Percentiles rank a stretch among this genome's conserved stretches.
Conservation (phyloP, 768 basidiomycete species). For the Clavulina sp. region DNA sequence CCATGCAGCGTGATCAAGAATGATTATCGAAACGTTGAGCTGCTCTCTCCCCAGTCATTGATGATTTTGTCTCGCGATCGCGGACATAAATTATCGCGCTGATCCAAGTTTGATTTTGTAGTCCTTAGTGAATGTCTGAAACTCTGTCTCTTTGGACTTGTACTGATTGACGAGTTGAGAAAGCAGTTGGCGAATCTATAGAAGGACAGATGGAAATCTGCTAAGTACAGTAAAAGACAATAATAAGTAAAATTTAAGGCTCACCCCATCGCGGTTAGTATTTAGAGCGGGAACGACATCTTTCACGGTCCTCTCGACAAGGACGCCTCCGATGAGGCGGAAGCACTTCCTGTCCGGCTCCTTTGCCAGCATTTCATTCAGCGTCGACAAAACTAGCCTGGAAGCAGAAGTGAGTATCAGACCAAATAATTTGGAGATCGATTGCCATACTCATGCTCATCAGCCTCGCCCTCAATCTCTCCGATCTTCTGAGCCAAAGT, state of each 20-base stretch:
- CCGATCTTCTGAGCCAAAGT: constrained; percentile 87
- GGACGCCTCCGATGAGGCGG: constrained; percentile 83
- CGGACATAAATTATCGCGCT: constrained; percentile 1
- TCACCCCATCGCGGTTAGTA: constrained; percentile 75
- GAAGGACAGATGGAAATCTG: not conserved
- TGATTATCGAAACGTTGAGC: too few relatives aligned
- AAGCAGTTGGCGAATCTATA: constrained; percentile 73
- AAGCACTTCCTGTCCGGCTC: constrained; percentile 92
- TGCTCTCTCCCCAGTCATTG: too few relatives aligned
- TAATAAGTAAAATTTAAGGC: constrained; percentile 15
- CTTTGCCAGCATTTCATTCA: constrained; percentile 62
- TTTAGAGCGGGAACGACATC: constrained; percentile 83
- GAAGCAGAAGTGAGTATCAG: not conserved
- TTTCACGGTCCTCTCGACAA: constrained; percentile 89
- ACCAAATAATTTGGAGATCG: not conserved
- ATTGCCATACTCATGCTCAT: constrained; percentile 74
- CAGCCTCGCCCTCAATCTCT: constrained; percentile 88
- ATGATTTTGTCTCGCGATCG: too few relatives aligned
- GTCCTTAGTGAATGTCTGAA: constrained; percentile 61
- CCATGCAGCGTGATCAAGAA: too few relatives aligned
- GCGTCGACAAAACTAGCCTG: constrained; percentile 76
- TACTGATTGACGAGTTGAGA: constrained; percentile 68
- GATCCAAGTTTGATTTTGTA: constrained; percentile 47
- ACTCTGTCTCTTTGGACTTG: constrained; percentile 71
- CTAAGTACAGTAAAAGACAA: constrained; percentile 1